phyloP scores from a whole-genome alignment of 116 monocot species.

The Trichopus zeylanicus region DNA sequence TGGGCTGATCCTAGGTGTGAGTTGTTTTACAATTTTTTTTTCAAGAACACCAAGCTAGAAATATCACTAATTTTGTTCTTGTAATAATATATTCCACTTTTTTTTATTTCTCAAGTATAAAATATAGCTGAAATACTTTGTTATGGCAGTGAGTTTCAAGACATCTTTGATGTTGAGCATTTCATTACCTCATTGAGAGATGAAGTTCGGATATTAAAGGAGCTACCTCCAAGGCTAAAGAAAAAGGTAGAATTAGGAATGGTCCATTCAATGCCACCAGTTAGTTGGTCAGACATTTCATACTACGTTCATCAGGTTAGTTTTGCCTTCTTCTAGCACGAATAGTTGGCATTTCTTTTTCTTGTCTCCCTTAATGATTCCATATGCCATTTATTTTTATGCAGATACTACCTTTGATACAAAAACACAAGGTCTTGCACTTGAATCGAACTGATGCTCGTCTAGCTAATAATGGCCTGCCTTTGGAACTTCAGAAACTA shows the following conservation, averaged over 20 bases:
- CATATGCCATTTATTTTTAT: background rate
- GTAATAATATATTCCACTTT: too few relatives aligned
- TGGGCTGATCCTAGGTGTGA: slow-evolving; percentile 18
- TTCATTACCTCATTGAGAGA: slow-evolving; percentile 86
- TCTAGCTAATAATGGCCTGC: slow-evolving; percentile 84
- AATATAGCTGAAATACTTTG: background rate
- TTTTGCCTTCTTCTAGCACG: background rate
- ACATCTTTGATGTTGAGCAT: slow-evolving; percentile 94
- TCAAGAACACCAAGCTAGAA: too few relatives aligned
- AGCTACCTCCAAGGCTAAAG: slow-evolving; percentile 79
- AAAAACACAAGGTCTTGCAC: slow-evolving; percentile 77
- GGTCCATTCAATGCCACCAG: slow-evolving; percentile 69
- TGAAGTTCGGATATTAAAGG: slow-evolving; percentile 87
- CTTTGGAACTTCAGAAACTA: slow-evolving; percentile 75
- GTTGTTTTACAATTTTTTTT: background rate
- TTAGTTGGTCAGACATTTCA: slow-evolving; percentile 88
- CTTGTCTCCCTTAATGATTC: background rate
- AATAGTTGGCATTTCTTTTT: background rate
- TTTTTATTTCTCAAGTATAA: too few relatives aligned
- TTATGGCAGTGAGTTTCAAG: slow-evolving; percentile 72
- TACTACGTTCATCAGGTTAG: slow-evolving; percentile 76
- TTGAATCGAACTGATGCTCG: slow-evolving; percentile 86
- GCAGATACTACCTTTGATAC: slow-evolving; percentile 85
- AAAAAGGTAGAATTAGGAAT: slow-evolving; percentile 57
- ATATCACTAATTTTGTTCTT: background rate